Evolutionary conservation across 139 green algal species (phyloP).

Genomic region (Picochlorum sp.): DNA sequence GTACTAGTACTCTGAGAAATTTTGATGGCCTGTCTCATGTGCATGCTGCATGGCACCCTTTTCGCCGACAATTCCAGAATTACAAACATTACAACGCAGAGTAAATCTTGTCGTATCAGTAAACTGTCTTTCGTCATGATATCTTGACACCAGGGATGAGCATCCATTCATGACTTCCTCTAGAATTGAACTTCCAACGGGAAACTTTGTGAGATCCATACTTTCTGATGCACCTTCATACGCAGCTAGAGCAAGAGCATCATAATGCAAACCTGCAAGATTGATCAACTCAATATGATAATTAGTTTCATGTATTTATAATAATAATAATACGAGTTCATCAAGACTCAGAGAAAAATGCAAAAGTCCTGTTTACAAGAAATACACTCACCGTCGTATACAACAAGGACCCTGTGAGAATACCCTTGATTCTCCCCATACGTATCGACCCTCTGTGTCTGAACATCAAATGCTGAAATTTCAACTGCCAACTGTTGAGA

Average conservation of each 20-base stretch:
- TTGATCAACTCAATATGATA: background rate
- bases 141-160: conserved; percentile 28
- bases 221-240: conserved; percentile 53
- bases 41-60: conserved; percentile 81
- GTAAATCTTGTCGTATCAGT: conserved; percentile 81
- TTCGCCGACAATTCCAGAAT: conserved; percentile 65
- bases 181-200: background rate
- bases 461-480: conserved; percentile 89
- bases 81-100: conserved; percentile 77
- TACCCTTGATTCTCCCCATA: conserved; percentile 62
- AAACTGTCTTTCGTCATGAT: conserved; percentile 51
- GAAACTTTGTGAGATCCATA: conserved; percentile 27
- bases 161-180: conserved; percentile 30
- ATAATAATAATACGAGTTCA: background rate
- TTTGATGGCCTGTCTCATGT: conserved; percentile 66
- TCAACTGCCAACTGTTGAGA: conserved; percentile 49
- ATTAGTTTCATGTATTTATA: background rate
- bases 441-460: conserved; percentile 66
- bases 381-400: conserved; percentile 40
- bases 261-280: conserved; percentile 57
- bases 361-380: background rate
- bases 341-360: background rate
- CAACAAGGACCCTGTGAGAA: conserved; percentile 38
- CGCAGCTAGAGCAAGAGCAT: conserved; percentile 47
- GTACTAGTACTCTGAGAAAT: conserved; percentile 29